These are phyloP conservation scores for Durotheca rogersii DNA, from an alignment of 495 filamentous ascomycete genomes.

Conservation along the genomic window DNA sequence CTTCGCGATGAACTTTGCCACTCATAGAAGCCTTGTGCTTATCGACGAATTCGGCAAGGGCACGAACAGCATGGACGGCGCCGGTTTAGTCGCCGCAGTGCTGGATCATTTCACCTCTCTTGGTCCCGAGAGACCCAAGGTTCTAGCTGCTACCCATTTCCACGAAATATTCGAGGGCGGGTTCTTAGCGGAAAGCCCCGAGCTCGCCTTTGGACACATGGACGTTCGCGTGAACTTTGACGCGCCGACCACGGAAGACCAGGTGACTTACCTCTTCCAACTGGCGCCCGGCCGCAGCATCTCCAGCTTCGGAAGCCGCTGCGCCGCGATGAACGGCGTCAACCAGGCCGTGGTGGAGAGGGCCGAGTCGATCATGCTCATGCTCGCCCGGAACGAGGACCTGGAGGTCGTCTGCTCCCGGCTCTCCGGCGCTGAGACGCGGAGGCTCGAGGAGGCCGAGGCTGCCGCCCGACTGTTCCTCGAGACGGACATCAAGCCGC, in stretches of 20 bases:
- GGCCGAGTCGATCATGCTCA: slow-evolving; percentile 70
- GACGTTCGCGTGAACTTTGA: slow-evolving; percentile 70
- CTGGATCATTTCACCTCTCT: slow-evolving; percentile 70
- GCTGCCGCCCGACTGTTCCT: slow-evolving; percentile 31
- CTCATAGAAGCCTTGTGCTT: slow-evolving; percentile 73
- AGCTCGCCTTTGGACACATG: slow-evolving; percentile 79
- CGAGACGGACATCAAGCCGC: slow-evolving; percentile 27
- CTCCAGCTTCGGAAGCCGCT: slow-evolving; percentile 84
- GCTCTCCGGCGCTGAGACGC: slow-evolving; percentile 59
- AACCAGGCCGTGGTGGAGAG: slow-evolving; percentile 68
- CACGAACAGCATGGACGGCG: slow-evolving; percentile 78
- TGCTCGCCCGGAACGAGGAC: slow-evolving; percentile 73
- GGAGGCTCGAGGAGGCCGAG: slow-evolving; percentile 63
- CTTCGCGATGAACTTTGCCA: slow-evolving; percentile 73
- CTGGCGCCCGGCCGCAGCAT: slow-evolving; percentile 66
- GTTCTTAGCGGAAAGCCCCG: slow-evolving; percentile 59
- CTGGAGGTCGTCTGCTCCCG: slow-evolving; percentile 67
- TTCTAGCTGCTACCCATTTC: slow-evolving; percentile 88
- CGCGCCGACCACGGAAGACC: slow-evolving; percentile 60
- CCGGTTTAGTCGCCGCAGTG: slow-evolving; percentile 80
- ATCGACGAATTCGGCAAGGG: slow-evolving; percentile 98
- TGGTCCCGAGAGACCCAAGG: slow-evolving; percentile 67
- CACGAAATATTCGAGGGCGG: slow-evolving; percentile 87
- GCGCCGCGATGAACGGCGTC: slow-evolving; percentile 82
- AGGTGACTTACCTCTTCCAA: slow-evolving; percentile 88